Evolutionary conservation across 441 rosid genomes (phyloP).

Genomic region (Syzygium malaccense): DNA sequence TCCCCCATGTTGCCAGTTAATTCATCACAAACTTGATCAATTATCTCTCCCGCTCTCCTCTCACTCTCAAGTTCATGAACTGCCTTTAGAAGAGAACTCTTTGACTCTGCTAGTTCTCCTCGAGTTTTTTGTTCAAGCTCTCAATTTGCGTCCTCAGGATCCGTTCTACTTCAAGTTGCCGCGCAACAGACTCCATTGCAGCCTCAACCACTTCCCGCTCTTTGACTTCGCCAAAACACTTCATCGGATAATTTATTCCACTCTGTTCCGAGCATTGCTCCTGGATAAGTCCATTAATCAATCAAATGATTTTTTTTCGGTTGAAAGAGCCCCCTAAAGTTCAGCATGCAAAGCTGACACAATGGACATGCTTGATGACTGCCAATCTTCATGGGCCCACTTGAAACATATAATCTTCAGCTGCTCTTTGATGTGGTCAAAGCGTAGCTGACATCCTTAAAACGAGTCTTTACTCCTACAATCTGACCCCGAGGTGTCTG

Average conservation of each 20-base stretch:
- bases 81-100: conserved; percentile 49
- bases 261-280: conserved; percentile 68
- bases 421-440: conserved; percentile 85
- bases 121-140: conserved; percentile 87
- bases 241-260: conserved; percentile 67
- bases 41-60: conserved; percentile 66
- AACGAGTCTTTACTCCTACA: conserved; percentile 50
- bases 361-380: conserved; percentile 84
- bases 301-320: conserved; percentile 32
- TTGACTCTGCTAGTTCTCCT: conserved; percentile 71
- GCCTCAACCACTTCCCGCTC: conserved; percentile 80
- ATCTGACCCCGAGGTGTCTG: conserved; percentile 71
- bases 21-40: conserved; percentile 78
- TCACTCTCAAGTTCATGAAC: conserved; percentile 76
- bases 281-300: conserved; percentile 72
- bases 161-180: conserved; percentile 81
- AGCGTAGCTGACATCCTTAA: conserved; percentile 84
- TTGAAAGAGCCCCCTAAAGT: conserved; percentile 57
- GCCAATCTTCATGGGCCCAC: conserved; percentile 81
- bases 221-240: conserved; percentile 81
- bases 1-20: conserved; percentile 59
- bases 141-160: conserved; percentile 73
- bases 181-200: conserved; percentile 64
- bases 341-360: conserved; percentile 89
- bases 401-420: conserved; percentile 79